These are phyloP conservation scores for Eucalyptus erythrocorys DNA, from an alignment of 345 rosid species.

Conservation along the genomic window DNA sequence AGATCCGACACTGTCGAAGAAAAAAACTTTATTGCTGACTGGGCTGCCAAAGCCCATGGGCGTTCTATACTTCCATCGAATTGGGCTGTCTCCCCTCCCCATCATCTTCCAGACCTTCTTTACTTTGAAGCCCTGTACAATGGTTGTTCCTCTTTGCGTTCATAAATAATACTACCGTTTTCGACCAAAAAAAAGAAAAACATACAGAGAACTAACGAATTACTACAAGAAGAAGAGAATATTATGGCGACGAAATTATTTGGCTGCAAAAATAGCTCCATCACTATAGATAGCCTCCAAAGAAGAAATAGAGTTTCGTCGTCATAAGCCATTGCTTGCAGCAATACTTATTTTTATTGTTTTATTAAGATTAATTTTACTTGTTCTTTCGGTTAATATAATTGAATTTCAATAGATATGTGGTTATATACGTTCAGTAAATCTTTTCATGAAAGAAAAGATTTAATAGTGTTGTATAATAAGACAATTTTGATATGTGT, in stretches of 20 bases:
- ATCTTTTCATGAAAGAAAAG: neutral
- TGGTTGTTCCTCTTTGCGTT: too few relatives aligned
- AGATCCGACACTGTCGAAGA: too few relatives aligned
- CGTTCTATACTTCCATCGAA: too few relatives aligned
- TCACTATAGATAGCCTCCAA: neutral
- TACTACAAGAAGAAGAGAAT: neutral
- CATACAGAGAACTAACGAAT: neutral
- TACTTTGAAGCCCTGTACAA: too few relatives aligned
- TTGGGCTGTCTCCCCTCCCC: too few relatives aligned
- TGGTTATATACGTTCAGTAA: neutral
- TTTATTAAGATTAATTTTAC: neutral
- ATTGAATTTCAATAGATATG: neutral
- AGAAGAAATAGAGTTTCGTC: neutral
- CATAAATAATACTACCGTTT: too few relatives aligned
- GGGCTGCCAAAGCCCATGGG: too few relatives aligned
- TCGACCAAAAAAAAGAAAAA: too few relatives aligned
- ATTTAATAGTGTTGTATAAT: neutral
- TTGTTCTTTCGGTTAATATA: neutral
- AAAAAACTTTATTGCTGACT: too few relatives aligned
- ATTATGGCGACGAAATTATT: neutral
- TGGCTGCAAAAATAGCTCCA: neutral
- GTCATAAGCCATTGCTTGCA: neutral
- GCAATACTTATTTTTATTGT: neutral
- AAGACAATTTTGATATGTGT: neutral
- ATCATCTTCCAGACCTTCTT: too few relatives aligned